These are phyloP conservation scores for Botrytis fragariae DNA, from an alignment of 2,329 filamentous ascomycete species.

Conservation along the genomic window DNA sequence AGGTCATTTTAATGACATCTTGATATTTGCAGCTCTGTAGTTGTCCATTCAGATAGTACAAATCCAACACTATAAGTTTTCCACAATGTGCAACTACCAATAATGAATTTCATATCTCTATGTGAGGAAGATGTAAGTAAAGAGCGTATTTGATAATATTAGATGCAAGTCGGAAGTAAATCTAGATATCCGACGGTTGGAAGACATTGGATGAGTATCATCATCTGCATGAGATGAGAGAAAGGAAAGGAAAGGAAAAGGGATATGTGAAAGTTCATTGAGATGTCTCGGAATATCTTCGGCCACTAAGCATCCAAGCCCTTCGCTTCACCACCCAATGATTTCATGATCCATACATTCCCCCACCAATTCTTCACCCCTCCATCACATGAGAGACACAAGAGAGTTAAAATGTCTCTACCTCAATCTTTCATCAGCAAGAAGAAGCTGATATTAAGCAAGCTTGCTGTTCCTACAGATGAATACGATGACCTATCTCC, in stretches of 20 bases:
- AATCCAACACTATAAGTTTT: constrained; percentile 1
- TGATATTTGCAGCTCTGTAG: constrained; percentile 15
- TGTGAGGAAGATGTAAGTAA: neutral
- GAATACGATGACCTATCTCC: constrained; percentile 83
- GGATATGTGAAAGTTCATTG: neutral
- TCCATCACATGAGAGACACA: constrained; percentile 3
- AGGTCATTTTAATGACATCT: constrained; percentile 8
- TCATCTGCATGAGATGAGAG: neutral
- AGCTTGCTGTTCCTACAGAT: constrained; percentile 64
- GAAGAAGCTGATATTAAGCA: constrained; percentile 70
- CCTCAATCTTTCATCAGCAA: constrained; percentile 51
- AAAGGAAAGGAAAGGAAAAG: neutral
- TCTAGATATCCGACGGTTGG: neutral
- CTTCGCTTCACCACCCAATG: constrained; percentile 11
- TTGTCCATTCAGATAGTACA: constrained; percentile 17
- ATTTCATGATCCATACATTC: neutral
- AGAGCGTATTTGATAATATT: neutral
- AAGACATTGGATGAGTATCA: neutral
- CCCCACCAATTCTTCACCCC: constrained; percentile 10
- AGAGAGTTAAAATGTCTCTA: constrained; percentile 17
- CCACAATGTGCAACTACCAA: neutral
- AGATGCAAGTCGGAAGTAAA: neutral
- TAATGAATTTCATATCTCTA: neutral
- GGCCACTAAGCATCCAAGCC: neutral
- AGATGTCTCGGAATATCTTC: constrained; percentile 3